A percentile compares a stretch with the other conserved stretches of the same genome.
phyloP scores from a whole-genome alignment of 495 filamentous ascomycete species.

The Oleoguttula mirabilis region DNA sequence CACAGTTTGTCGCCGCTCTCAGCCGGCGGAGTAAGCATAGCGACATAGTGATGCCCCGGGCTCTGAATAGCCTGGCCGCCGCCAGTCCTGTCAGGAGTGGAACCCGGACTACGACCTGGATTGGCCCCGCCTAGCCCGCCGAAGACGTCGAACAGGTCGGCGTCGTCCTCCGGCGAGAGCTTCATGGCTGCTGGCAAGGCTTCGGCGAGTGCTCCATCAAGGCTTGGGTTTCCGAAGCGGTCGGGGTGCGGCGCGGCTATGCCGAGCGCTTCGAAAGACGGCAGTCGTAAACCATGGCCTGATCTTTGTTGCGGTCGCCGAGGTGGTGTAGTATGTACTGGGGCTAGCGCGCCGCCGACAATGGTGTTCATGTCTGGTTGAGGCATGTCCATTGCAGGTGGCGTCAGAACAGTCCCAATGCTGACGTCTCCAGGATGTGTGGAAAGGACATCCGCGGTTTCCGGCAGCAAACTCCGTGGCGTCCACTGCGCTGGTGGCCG shows the following conservation, averaged over 20 bases:
- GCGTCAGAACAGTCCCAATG: not conserved
- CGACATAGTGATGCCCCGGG: conserved; percentile 14
- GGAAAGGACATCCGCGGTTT: not conserved
- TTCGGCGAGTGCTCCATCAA: not conserved
- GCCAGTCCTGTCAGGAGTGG: conserved; percentile 3
- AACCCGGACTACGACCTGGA: not conserved
- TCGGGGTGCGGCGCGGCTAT: conserved; percentile 30
- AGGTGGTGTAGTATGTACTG: conserved; percentile 6
- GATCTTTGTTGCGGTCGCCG: conserved; percentile 8
- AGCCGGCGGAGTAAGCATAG: conserved; percentile 26
- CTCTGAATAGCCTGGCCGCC: conserved; percentile 2
- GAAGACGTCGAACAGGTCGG: not conserved
- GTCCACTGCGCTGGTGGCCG: not conserved
- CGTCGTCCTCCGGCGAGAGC: too few species aligned
- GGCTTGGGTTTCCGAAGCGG: conserved; percentile 12
- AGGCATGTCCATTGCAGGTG: not conserved
- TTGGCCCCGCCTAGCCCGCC: not conserved
- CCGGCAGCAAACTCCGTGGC: conserved; percentile 4
- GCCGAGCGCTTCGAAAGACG: conserved; percentile 28
- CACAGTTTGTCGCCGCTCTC: conserved; percentile 23
- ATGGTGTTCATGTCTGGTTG: conserved; percentile 5
- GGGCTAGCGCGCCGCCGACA: conserved; percentile 12
- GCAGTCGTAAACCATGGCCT: conserved; percentile 24
- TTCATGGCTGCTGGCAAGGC: too few species aligned
- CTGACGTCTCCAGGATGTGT: not conserved